phyloP scores from a whole-genome alignment of 1,284 basidiomycete genomes.

The Marasmius sp. region DNA sequence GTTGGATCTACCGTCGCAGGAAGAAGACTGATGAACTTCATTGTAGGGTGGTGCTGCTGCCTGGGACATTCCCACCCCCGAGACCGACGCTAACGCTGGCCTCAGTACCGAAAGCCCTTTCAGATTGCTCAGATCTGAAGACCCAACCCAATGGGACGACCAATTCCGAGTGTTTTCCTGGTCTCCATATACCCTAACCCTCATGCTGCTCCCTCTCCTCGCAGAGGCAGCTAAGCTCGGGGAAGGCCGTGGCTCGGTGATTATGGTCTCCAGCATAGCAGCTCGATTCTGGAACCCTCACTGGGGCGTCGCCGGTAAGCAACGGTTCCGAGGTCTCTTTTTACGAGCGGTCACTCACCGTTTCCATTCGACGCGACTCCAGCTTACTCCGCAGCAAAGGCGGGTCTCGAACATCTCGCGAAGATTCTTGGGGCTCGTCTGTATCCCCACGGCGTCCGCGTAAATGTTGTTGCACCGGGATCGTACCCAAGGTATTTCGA shows the following conservation, averaged over 20 bases:
- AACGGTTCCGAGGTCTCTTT: not conserved
- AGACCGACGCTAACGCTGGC: not conserved
- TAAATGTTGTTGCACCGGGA: slow-evolving; percentile 1
- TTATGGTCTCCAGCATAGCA: slow-evolving; percentile 2
- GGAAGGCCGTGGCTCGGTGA: slow-evolving; percentile 1
- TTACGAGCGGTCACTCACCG: not conserved
- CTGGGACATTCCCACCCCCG: not conserved
- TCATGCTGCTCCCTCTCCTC: slow-evolving; percentile 2
- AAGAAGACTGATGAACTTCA: not conserved
- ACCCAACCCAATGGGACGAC: not conserved
- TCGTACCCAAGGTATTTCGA: not conserved
- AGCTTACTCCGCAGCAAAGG: slow-evolving; percentile 1
- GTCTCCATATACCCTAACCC: slow-evolving; percentile 3
- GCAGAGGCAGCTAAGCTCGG: slow-evolving; percentile 5
- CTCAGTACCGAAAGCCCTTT: not conserved
- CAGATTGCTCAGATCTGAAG: not conserved
- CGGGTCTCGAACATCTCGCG: not conserved
- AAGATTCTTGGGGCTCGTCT: slow-evolving; percentile 2
- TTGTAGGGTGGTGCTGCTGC: not conserved
- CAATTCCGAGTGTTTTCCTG: slow-evolving; percentile 1
- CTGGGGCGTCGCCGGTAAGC: not conserved
- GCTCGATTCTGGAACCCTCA: slow-evolving; percentile 2
- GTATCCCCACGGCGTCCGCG: not conserved
- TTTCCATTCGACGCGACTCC: not conserved
- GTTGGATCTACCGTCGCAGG: not conserved